Percentiles rank a stretch among this genome's conserved stretches.
These are phyloP conservation scores for Bromus sterilis DNA, from an alignment of 176 grass and related monocot genomes.

Conservation along the genomic window DNA sequence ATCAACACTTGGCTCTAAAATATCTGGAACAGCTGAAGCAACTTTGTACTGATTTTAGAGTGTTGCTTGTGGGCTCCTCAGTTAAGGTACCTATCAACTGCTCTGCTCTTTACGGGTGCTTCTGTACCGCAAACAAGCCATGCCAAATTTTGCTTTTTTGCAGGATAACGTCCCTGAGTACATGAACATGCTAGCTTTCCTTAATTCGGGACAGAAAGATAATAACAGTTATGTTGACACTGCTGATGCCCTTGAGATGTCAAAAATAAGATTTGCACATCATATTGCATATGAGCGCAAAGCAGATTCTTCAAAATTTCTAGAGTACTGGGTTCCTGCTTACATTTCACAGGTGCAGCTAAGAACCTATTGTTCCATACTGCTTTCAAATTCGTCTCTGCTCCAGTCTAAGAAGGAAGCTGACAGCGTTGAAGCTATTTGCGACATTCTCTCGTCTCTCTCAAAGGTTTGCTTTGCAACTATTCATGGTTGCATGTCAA, in stretches of 20 bases:
- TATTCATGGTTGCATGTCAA: neutral
- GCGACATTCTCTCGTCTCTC: conserved; percentile 38
- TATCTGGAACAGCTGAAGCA: conserved; percentile 48
- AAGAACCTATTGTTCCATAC: conserved; percentile 48
- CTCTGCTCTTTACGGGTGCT: neutral
- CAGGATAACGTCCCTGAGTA: conserved; percentile 63
- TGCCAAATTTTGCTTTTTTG: conserved; percentile 40
- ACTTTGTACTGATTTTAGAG: conserved; percentile 49
- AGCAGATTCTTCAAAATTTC: conserved; percentile 39
- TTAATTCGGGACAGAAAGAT: conserved; percentile 31
- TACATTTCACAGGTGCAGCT: conserved; percentile 61
- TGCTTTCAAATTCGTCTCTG: conserved; percentile 37
- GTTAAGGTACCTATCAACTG: conserved; percentile 35
- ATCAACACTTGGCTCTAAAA: conserved; percentile 43
- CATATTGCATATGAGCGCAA: conserved; percentile 60
- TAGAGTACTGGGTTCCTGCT: conserved; percentile 81
- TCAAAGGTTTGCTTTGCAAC: conserved; percentile 39
- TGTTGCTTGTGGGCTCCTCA: conserved; percentile 57
- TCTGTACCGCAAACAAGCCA: conserved; percentile 12
- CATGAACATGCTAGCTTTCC: conserved; percentile 58
- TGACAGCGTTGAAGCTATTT: conserved; percentile 43
- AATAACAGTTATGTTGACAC: neutral
- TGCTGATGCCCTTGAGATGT: conserved; percentile 33
- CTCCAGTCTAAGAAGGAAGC: conserved; percentile 46
- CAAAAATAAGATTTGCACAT: conserved; percentile 41